Evolutionary conservation across 257 asterid genomes (phyloP).

Genomic region (Thymus mandschuricus): DNA sequence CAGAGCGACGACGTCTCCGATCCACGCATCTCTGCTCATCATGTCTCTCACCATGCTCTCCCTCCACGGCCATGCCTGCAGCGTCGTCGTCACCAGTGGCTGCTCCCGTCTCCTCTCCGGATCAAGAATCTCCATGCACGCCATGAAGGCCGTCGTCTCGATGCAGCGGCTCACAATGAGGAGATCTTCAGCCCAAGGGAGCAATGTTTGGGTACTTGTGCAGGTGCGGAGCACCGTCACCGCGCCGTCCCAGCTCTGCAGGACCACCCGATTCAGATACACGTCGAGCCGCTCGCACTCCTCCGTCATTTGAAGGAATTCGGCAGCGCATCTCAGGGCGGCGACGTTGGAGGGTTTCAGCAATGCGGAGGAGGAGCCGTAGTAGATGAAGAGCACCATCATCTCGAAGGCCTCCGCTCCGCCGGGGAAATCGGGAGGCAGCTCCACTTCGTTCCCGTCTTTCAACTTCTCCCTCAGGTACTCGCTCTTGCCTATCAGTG

Average conservation of each 20-base stretch:
- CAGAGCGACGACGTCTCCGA: constrained; percentile 61
- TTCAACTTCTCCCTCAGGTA: constrained; percentile 56
- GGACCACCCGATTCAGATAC: constrained; percentile 71
- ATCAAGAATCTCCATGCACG: constrained; percentile 90
- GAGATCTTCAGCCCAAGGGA: constrained; percentile 68
- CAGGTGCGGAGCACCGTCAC: constrained; percentile 62
- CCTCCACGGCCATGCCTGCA: constrained; percentile 54
- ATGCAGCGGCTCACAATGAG: constrained; percentile 75
- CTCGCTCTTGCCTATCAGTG: constrained; percentile 59
- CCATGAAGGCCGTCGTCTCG: constrained; percentile 83
- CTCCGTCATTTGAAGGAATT: constrained; percentile 62
- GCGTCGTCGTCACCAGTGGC: constrained; percentile 44
- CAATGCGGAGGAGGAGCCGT: constrained; percentile 49
- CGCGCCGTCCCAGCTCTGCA: constrained; percentile 74
- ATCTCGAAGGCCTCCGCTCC: constrained; percentile 68
- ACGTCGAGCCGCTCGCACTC: constrained; percentile 68
- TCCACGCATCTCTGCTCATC: constrained; percentile 59
- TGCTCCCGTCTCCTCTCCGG: constrained; percentile 68
- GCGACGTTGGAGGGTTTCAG: constrained; percentile 68
- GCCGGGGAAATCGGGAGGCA: constrained; percentile 66
- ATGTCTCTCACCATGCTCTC: constrained; percentile 41
- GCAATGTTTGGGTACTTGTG: constrained; percentile 35
- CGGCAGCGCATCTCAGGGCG: constrained; percentile 72
- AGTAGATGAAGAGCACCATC: constrained; percentile 73
- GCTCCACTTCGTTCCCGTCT: constrained; percentile 54